Percentiles rank a stretch among this genome's conserved stretches.
Conservation (phyloP, 495 filamentous ascomycete genomes). For the Aspergillus carlsbadensis region DNA sequence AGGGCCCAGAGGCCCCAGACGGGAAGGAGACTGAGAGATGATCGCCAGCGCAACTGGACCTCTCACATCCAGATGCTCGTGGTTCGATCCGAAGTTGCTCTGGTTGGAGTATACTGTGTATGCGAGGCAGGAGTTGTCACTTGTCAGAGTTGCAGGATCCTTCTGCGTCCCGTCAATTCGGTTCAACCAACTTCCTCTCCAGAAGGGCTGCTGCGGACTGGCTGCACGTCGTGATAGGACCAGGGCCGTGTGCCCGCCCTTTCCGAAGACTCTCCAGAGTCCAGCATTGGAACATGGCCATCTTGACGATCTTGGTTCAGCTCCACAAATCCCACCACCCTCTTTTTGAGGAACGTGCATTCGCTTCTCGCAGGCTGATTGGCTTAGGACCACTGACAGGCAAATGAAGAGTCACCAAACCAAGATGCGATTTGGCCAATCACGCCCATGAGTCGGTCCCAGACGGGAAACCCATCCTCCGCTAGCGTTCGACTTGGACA, state of each 20-base stretch:
- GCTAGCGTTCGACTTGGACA: constrained; percentile 15
- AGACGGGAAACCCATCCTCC: constrained; percentile 18
- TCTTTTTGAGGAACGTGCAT: constrained; percentile 21
- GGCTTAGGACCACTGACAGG: constrained; percentile 11
- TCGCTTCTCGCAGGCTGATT: constrained; percentile 12
- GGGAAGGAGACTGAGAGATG: neutral
- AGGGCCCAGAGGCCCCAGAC: neutral
- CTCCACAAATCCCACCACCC: constrained; percentile 15
- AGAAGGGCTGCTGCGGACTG: neutral
- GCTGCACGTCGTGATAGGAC: constrained; percentile 1
- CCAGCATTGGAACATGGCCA: constrained; percentile 14
- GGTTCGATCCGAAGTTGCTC: neutral
- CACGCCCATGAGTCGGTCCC: constrained; percentile 13
- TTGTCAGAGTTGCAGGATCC: constrained; percentile 7
- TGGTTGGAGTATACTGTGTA: neutral
- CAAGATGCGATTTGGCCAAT: constrained; percentile 16
- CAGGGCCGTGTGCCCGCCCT: constrained; percentile 13
- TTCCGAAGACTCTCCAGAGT: constrained; percentile 17
- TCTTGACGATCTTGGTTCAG: constrained; percentile 25
- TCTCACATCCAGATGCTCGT: neutral
- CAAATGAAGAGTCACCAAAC: constrained; percentile 23
- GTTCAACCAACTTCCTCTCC: constrained; percentile 18
- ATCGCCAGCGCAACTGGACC: constrained; percentile 6
- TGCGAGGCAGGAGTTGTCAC: neutral
- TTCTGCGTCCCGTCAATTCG: constrained; percentile 22